Conservation (phyloP, 306 rosid species). For the Myrica gale region DNA sequence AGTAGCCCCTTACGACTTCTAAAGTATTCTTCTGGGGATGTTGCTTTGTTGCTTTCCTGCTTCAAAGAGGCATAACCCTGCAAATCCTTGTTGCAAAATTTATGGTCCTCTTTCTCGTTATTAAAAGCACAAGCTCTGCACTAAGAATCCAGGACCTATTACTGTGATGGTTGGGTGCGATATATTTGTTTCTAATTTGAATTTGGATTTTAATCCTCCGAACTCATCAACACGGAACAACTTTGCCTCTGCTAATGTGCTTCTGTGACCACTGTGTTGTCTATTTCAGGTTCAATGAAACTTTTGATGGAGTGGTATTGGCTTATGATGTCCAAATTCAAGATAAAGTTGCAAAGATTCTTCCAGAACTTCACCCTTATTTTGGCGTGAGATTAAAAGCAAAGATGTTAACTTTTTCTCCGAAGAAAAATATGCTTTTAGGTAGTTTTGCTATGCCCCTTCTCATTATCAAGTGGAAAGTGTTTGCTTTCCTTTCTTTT, state of each 20-base stretch:
- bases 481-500: neutral
- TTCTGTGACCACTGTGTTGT: conserved; percentile 16
- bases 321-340: conserved; percentile 58
- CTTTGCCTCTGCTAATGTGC: neutral
- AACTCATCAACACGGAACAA: neutral
- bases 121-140: neutral
- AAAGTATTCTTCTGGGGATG: neutral
- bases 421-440: conserved; percentile 80
- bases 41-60: neutral
- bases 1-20: neutral
- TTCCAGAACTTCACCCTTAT: conserved; percentile 57
- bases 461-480: neutral
- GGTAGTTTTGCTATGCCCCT: conserved; percentile 39
- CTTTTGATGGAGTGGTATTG: conserved; percentile 70
- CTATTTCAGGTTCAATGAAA: conserved; percentile 54
- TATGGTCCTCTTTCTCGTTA: neutral
- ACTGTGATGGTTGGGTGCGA: neutral
- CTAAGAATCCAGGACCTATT: neutral
- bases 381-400: conserved; percentile 54
- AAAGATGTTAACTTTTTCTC: conserved; percentile 65
- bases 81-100: neutral
- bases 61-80: neutral
- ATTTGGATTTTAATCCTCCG: neutral
- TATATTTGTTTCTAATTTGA: neutral
- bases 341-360: conserved; percentile 47